Evolutionary conservation across 1,284 basidiomycete species (phyloP).

Genomic region (Fomitopsis pinicola): DNA sequence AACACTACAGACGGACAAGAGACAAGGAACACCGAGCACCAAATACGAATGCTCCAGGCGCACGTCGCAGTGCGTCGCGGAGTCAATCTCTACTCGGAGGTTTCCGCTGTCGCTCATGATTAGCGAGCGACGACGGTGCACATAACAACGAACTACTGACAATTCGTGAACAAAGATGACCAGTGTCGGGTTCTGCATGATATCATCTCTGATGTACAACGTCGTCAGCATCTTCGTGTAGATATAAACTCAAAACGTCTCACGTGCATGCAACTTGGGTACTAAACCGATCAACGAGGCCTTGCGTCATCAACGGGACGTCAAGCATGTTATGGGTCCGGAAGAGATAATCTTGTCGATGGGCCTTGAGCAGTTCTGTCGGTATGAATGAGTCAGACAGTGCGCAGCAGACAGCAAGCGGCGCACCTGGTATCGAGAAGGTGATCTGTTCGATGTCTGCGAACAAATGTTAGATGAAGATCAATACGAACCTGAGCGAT

Average conservation of each 20-base stretch:
- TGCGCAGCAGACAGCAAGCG: no score
- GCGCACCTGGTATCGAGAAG: constrained; percentile 62
- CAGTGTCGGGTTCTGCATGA: constrained; percentile 65
- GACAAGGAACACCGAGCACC: constrained; percentile 33
- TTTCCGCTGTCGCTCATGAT: constrained; percentile 59
- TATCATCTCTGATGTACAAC: constrained; percentile 45
- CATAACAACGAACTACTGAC: constrained; percentile 40
- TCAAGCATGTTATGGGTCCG: constrained; percentile 71
- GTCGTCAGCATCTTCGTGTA: constrained; percentile 7
- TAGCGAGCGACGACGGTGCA: not conserved
- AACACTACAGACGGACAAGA: not conserved
- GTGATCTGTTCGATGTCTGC: constrained; percentile 54
- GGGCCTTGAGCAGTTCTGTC: constrained; percentile 77
- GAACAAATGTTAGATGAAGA: constrained; percentile 3
- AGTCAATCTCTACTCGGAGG: constrained; percentile 74
- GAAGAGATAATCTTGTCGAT: constrained; percentile 78
- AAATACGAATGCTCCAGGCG: constrained; percentile 79
- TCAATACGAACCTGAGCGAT: not conserved
- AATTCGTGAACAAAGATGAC: constrained; percentile 90
- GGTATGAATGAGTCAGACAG: not conserved
- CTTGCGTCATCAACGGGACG: constrained; percentile 68
- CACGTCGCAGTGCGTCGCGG: constrained; percentile 69
- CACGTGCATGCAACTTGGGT: constrained; percentile 86
- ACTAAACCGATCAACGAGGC: constrained; percentile 66
- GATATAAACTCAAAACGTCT: constrained; percentile 22